Base-by-base conservation (phyloP, 1,139 yeast species). In the Schizosaccharomyces versatilis region DNA sequence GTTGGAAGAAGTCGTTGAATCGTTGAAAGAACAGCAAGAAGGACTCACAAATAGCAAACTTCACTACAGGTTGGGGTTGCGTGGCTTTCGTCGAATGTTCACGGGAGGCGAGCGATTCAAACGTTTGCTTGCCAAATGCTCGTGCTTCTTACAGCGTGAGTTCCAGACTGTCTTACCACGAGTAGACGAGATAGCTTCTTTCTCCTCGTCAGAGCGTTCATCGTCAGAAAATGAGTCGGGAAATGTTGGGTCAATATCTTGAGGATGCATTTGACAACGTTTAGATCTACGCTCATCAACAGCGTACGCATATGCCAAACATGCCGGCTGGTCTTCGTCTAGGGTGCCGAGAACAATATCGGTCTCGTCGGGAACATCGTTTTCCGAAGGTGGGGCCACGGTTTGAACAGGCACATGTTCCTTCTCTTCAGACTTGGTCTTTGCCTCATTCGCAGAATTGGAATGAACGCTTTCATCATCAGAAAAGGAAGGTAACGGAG, bases 301-400 rank as follows among this genome's bases (percentile, higher is more conserved):
- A 10, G 57, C 54, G 36, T 42, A 48, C 19, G 54, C 57, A 36
- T 53, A 55, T 3, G 57, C 57, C 7, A 55, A 44, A 39, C 57
- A 55, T 6, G 57, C 57, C 3, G 57, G 55, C 41, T 55, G 57
- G 42, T 55, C 57, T n/a, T 55, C 57, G 47, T 55, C 57, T 36
- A 55, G 42, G 6, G 52, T 55, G 36, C 57, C 57, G 7, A 55
- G 57, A 3, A 54, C 57, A 44, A 55, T 53, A 47, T 55, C 57
- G 15, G 57, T 55, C 19, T 53, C 54, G 32, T 55, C 57, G 7
- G 57, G 57, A 6, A 55, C 40, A 48, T 53, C 53, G 38, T 53
- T 53, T 38, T 55, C 57, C 6, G 51, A 47, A 8, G 57, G 57
- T 12, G 54, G 51, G n/a, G 57, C 57, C 9, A 55, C 52, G n/a